Evolutionary conservation across 2,329 filamentous ascomycete species (phyloP).

Genomic region (Neoarthrinium moseri): DNA sequence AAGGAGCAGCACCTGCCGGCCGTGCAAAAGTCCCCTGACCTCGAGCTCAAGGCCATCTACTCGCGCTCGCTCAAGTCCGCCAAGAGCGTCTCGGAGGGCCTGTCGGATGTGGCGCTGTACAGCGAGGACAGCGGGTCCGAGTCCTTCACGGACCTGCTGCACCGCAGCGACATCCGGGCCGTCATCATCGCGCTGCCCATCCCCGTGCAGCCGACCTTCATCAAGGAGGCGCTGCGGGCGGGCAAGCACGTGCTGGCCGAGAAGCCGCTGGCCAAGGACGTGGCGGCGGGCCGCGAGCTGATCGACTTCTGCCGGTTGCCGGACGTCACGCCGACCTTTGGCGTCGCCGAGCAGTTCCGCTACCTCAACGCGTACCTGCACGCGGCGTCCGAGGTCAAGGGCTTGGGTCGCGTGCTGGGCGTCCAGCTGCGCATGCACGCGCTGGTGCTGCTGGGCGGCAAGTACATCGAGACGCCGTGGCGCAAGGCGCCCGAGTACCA

Average conservation of each 20-base stretch:
- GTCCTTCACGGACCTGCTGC: constrained; percentile 41
- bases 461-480: constrained; percentile 57
- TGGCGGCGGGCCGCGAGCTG: constrained; percentile 41
- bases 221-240: constrained; percentile 58
- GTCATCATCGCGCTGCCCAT: constrained; percentile 56
- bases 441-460: constrained; percentile 34
- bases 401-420: constrained; percentile 52
- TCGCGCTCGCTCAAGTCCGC: constrained; percentile 52
- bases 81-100: constrained; percentile 26
- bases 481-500: constrained; percentile 69
- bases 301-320: constrained; percentile 34
- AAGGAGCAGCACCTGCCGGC: constrained; percentile 56
- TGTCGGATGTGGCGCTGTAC: constrained; percentile 24
- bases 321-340: constrained; percentile 42
- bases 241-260: constrained; percentile 71
- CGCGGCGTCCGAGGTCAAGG: constrained; percentile 46
- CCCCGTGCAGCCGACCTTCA: constrained; percentile 54
- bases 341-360: constrained; percentile 72
- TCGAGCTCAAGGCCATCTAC: constrained; percentile 56
- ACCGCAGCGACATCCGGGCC: constrained; percentile 41
- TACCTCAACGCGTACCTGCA: constrained; percentile 56
- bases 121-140: constrained; percentile 25
- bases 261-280: constrained; percentile 65
- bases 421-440: constrained; percentile 43
- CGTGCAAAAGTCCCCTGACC: constrained; percentile 40